Base-by-base conservation (phyloP, 805 yeast genomes). In the Schizosaccharomyces osmophilus region DNA sequence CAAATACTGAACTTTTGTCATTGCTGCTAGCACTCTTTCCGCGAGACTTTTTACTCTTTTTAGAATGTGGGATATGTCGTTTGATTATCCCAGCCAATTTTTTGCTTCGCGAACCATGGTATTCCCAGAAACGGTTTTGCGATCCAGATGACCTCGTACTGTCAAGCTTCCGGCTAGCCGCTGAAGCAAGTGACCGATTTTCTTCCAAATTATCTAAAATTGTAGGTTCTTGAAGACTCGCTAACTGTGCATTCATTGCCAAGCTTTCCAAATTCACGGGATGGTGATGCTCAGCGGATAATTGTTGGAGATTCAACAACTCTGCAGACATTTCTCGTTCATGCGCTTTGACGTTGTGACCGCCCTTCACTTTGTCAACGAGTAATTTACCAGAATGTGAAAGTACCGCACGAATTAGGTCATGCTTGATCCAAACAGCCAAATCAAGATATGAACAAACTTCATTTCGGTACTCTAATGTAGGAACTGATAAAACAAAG, bases 361-460 rank as follows among this genome's bases (percentile, higher is more conserved):
- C 13, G 24, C 57, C 57, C 26, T 9, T 51, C 43, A 90, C 72
- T 71, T 86, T 87, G 68, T 87, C 87, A n/a, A 84, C 82, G 43
- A 89, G 68, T 60, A 90, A 79, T 63, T 83, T 81, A 2, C 95
- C 96, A 0, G 89, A 78, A 62, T 75, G 77, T n/a, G 69, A 69
- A 42, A 74, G 65, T 54, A 75, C 66, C 1, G 73, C 68, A 64
- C 69, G 70, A 55, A 74, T 67, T 17, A 74, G 68, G 63, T 73
- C 73, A 63, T 80, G 83, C 68, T 83, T 82, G 62, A 89, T 67
- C 39, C 79, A 76, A 66, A 78, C 67, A 1, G 83, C 74, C 54
- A 89, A 72, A 65, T 89, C 97, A 61, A 81, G 73, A 59, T 79
- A 74, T 0, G 88, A 81, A 85, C 94, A 83, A 4, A 84, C 77